Percentiles rank a stretch among this genome's conserved stretches.
phyloP scores from a whole-genome alignment of 129 eudicot genomes.

The Ambrosia artemisiifolia region DNA sequence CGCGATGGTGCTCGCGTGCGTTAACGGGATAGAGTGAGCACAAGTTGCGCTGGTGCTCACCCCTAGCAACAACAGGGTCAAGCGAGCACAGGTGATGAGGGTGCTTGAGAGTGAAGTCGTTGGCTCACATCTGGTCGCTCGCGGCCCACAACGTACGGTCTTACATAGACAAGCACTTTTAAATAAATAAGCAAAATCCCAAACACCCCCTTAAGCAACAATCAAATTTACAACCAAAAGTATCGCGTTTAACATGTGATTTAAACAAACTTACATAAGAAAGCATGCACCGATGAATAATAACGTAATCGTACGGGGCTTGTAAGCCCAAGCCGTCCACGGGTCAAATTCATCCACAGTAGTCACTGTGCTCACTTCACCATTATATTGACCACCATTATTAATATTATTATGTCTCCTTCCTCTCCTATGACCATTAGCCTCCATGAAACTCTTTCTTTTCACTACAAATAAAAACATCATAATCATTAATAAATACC shows the following conservation, averaged over 20 bases:
- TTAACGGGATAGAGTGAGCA: too few relatives aligned
- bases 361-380: constrained; percentile 41
- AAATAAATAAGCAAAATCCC: not conserved
- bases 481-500: not conserved
- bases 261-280: constrained; percentile 68
- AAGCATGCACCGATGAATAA: constrained; percentile 90
- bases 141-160: too few relatives aligned
- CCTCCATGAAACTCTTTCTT: constrained; percentile 47
- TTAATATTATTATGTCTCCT: constrained; percentile 41
- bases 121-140: too few relatives aligned
- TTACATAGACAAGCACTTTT: too few relatives aligned
- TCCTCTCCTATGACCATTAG: constrained; percentile 48
- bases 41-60: too few relatives aligned
- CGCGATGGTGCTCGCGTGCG: too few relatives aligned
- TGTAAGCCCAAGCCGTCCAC: constrained; percentile 99
- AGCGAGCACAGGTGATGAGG: too few relatives aligned
- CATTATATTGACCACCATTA: constrained; percentile 48
- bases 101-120: too few relatives aligned
- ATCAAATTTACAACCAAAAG: constrained; percentile 1
- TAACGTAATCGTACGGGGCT: constrained; percentile 84
- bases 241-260: not conserved
- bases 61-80: too few relatives aligned
- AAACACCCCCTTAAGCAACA: not conserved
- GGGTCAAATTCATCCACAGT: constrained; percentile 86
- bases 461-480: constrained; percentile 27